Base-by-base conservation (phyloP, 768 basidiomycete species). In the Cystofilobasidium macerans region DNA sequence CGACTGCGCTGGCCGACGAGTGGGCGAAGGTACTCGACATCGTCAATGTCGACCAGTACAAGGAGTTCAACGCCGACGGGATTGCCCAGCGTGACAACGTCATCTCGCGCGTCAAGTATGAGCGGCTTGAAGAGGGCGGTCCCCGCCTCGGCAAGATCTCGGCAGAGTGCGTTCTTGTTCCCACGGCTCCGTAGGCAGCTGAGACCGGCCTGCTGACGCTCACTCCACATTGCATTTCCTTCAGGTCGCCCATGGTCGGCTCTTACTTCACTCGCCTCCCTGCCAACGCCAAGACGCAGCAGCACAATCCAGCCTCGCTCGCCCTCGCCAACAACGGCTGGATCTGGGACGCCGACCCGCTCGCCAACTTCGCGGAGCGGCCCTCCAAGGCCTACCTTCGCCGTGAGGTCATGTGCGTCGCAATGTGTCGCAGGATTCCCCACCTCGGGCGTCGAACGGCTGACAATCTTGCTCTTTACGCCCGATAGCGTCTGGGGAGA, bases 291-390 rank as follows among this genome's bases (percentile, higher is more conserved):
- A 71, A 69, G 6, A 80, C 80, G 0, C 62, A 72, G 35, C 80
- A 80, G 69, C 78, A 79, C 61, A 79, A 83, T 57, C 78, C 80
- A 6, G 69, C 72, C 20, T 78, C 81, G 18, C 87, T 91, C 73
- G 86, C 88, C 2, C 79, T 99, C 33, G 95, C 94, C 7, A 97
- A 98, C 77, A 99, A 99, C 73, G 95, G 95, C 3, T 99, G 95
- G 95, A 91, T 99, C 70, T 99, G 95, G 94, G 79, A 86, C 69
- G 93, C 94, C 2, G 86, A 99, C 73, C 94, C 95, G 0, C 81
- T 98, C 20, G 81, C 85, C 69, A 97, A 97, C 78, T 99, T 99
- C 77, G 95, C 94, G 11, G 82, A 88, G 18, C 82, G 83, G 32
- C 87, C 87, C 0, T 98, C 94, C 28, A 95, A 93, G 75, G 88